Evolutionary conservation across 371 early-diverging fungal species (phyloP), one percentile per base, ranked within the genome.

Genomic region (Saksenaea oblongispora): DNA sequence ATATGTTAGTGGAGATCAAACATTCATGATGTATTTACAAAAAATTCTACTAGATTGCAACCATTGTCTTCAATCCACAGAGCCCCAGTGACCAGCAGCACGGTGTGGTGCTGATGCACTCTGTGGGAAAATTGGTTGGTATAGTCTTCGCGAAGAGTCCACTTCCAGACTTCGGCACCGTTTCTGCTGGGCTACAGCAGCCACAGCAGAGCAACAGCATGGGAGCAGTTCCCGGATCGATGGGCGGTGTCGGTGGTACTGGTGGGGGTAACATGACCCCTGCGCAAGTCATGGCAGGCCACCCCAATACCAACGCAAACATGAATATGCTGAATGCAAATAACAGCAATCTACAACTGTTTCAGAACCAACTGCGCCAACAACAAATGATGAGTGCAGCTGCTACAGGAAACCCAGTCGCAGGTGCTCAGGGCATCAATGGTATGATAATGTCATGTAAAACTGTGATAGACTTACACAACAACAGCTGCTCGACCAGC

Each of bases 121-220:
- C 83, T 24, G 67, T 59, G 22, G 73, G 74, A 42, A 80, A 78
- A 39, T 54, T 87, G 27, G 75, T 85, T 8, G 87, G 87, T 37
- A 65, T 87, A 28, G 77, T 85, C 4, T 87, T 84, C 62, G 68
- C 79, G 2, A 71, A 76, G 36, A 73, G 74, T 3, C 78, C 82
- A 0, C 63, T 87, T 13, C 85, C 85, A 13, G 84, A 85, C 34
- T 58, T 85, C 27, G 80, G 71, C 35, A 37, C 54, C 7, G 51
- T 62, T 0, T 36, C 34, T 24, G 44, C 62, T 15, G 58, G 66
- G 1, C 15, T 61, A 11, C 68, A 63, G 13, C 37, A 56, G 15
- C 39, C 41, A 34, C 61, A 47, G 24, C 62, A 54, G 36, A 41
- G n/a, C 14, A 17, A 5, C 18, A 14, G 4, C 14, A 41, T 41